Base-by-base conservation (phyloP, 371 early-diverging fungal genomes). In the Phascolomyces articulosus region DNA sequence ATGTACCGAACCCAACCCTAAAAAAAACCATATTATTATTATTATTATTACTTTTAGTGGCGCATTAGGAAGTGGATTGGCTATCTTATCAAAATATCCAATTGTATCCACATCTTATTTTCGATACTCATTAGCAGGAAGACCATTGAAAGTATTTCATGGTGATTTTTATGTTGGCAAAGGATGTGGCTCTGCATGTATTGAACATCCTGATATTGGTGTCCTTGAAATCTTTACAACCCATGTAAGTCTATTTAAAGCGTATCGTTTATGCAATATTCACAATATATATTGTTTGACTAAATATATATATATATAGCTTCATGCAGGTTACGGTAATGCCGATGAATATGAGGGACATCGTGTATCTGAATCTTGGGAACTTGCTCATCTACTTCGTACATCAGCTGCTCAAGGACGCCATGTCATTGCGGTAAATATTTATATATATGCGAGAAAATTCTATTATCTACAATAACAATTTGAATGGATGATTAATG, bases 141-240 rank as follows among this genome's bases (percentile, higher is more conserved):
- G 78, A 24, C 87, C 89, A 9, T 58, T 82, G 11, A 79, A 77
- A 34, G 41, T 87, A n/a, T 75, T 78, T 4, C 86, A 87, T 49
- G 89, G 89, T 0, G 89, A 89, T 62, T 89, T 75, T 70, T 87
- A 80, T 67, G 87, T 84, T 18, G 87, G 87, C 18, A 89, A 89
- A 75, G 83, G 84, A 0, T 78, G 75, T 68, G 87, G 74, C 2
- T 80, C 79, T 27, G 79, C 75, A 1, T 73, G 81, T 29, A 68
- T 89, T 41, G 70, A 76, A 3, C 87, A 87, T 67, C 89, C 89
- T 2, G 66, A 71, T 9, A 67, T 76, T 44, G 89, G 87, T n/a
- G 60, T 84, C 13, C 70, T 87, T 29, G 85, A 87, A 54, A 74
- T 89, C 11, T 89, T 82, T 57, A 87, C 85, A 20, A 89, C 87